Evolutionary conservation across 306 rosid genomes (phyloP).

Genomic region (Trichosanthes truncata): DNA sequence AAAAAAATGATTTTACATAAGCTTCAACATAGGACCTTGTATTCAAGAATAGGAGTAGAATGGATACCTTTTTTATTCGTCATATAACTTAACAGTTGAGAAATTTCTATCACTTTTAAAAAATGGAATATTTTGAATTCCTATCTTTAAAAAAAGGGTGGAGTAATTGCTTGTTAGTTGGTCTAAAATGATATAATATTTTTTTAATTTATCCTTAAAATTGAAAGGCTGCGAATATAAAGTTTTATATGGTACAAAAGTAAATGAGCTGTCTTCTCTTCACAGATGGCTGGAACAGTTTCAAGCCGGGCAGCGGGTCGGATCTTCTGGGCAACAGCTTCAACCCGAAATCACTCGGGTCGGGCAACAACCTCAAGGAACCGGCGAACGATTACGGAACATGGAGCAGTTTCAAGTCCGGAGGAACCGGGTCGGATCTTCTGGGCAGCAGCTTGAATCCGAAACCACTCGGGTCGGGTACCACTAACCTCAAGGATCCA

Average conservation of each 20-base stretch:
- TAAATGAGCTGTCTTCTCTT: background rate
- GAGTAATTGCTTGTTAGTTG: no score
- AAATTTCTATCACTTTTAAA: no score
- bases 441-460: background rate
- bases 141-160: no score
- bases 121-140: no score
- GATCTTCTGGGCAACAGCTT: background rate
- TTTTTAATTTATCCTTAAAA: background rate
- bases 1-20: no score
- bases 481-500: background rate
- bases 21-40: no score
- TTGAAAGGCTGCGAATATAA: background rate
- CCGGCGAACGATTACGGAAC: background rate
- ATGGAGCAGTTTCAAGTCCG: slow-evolving; percentile 7
- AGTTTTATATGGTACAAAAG: no score
- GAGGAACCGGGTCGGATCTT: background rate
- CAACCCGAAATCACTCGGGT: background rate
- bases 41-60: no score
- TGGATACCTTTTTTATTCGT: no score
- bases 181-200: no score
- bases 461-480: background rate
- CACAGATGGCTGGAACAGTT: slow-evolving; percentile 13
- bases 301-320: background rate
- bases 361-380: background rate
- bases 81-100: no score